A percentile compares a stretch with the other conserved stretches of the same genome.
phyloP scores from a whole-genome alignment of 805 yeast species.

The Ogataea thermomethanolica region DNA sequence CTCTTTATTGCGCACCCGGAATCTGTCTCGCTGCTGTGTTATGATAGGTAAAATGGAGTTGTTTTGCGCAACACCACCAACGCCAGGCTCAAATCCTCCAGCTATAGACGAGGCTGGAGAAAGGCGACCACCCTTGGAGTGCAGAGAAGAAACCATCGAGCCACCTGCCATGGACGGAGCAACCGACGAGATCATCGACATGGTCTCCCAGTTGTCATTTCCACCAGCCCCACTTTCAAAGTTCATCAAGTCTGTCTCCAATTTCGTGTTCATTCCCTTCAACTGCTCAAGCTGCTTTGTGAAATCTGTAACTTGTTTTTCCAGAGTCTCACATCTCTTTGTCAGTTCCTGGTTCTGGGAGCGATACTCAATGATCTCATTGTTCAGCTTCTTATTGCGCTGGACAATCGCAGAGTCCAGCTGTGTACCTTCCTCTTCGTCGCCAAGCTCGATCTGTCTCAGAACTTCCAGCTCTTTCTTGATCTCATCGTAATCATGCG shows the following conservation, averaged over 20 bases:
- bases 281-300: constrained; percentile 40
- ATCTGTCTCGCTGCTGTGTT: constrained; percentile 93
- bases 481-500: constrained; percentile 74
- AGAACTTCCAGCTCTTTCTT: constrained; percentile 72
- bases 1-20: constrained; percentile 77
- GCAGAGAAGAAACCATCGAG: constrained; percentile 3
- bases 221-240: constrained; percentile 44
- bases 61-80: constrained; percentile 28
- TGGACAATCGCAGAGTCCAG: constrained; percentile 44
- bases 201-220: constrained; percentile 53
- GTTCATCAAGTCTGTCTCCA: constrained; percentile 71
- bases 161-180: constrained; percentile 26
- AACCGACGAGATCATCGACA: constrained; percentile 64
- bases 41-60: constrained; percentile 73
- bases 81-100: constrained; percentile 32
- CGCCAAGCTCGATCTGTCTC: constrained; percentile 73
- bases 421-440: constrained; percentile 34
- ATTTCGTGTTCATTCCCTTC: constrained; percentile 48
- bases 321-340: constrained; percentile 40
- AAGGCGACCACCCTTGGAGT: constrained; percentile 29
- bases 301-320: constrained; percentile 33
- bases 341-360: constrained; percentile 50
- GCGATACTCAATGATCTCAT: constrained; percentile 65
- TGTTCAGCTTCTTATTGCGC: constrained; percentile 69
- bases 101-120: constrained; percentile 54